Evolutionary conservation across 805 yeast species (phyloP).

Genomic region (Pichia cephalocereana): DNA sequence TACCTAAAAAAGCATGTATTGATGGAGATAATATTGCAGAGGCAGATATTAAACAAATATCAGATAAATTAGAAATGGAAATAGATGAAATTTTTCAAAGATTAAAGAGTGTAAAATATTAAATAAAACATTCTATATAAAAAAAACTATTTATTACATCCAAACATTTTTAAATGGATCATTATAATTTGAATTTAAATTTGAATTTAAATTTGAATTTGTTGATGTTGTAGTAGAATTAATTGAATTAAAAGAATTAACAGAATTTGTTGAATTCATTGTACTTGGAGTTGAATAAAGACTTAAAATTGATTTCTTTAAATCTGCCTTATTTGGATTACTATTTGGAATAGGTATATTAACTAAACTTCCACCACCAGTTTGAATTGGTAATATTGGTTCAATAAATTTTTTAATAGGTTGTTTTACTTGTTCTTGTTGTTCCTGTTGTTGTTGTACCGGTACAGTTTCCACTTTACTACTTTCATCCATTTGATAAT

Average conservation of each 20-base stretch:
- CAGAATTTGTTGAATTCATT: neutral
- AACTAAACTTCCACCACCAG: too few species aligned
- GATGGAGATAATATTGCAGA: conserved; percentile 72
- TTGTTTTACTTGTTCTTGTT: neutral
- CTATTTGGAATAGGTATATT: neutral
- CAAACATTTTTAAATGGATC: conserved; percentile 27
- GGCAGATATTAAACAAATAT: too few species aligned
- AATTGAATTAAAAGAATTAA: neutral
- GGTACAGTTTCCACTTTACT: conserved; percentile 24
- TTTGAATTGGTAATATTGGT: too few species aligned
- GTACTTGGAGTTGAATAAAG: conserved; percentile 63
- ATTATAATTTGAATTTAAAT: conserved; percentile 8
- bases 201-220: neutral
- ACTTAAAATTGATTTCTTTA: conserved; percentile 86
- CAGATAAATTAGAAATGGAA: conserved; percentile 31
- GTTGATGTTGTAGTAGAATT: neutral
- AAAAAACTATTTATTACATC: conserved; percentile 11
- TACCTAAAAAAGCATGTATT: conserved; percentile 65
- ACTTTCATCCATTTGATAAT: conserved; percentile 27
- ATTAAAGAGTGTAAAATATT: conserved; percentile 46
- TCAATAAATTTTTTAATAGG: too few species aligned
- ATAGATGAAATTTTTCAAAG: conserved; percentile 27
- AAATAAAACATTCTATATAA: conserved; percentile 27
- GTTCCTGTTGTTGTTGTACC: conserved; percentile 4
- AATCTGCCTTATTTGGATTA: conserved; percentile 51